Evolutionary conservation across 371 early-diverging fungal species (phyloP).

Genomic region (Lichtheimia corymbifera): DNA sequence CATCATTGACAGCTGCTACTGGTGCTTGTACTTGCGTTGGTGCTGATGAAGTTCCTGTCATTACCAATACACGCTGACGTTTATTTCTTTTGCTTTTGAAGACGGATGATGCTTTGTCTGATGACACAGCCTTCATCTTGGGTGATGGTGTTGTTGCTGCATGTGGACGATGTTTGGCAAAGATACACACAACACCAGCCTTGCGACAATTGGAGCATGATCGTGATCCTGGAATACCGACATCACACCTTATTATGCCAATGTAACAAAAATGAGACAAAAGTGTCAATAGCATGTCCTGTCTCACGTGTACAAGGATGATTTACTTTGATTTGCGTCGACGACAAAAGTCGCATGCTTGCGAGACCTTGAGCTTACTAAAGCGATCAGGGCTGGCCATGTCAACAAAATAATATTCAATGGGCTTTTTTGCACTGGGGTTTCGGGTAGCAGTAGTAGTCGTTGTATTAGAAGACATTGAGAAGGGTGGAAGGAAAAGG

Average conservation of each 20-base stretch:
- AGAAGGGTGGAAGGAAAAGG: background rate
- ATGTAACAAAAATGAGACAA: background rate
- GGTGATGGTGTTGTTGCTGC: background rate
- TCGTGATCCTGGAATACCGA: constrained; percentile 36
- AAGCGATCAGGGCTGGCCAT: constrained; percentile 44
- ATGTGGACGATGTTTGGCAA: background rate
- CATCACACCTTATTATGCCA: constrained; percentile 33
- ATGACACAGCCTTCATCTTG: background rate
- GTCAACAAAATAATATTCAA: constrained; percentile 39
- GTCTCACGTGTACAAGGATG: background rate
- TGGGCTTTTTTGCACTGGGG: constrained; percentile 2
- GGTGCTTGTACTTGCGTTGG: no score
- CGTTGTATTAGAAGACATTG: background rate
- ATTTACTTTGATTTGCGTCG: constrained; percentile 48
- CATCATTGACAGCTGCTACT: background rate
- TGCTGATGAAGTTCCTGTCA: no score
- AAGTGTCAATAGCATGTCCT: background rate
- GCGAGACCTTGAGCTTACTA: constrained; percentile 37
- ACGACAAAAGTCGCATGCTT: constrained; percentile 45
- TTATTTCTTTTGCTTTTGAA: background rate
- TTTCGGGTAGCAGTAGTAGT: background rate
- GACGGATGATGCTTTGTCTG: constrained; percentile 1
- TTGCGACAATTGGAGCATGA: constrained; percentile 36
- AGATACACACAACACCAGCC: constrained; percentile 9
- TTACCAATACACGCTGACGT: no score